Evolutionary conservation across 768 basidiomycete species (phyloP).

Genomic region (Mycena kentingensis): DNA sequence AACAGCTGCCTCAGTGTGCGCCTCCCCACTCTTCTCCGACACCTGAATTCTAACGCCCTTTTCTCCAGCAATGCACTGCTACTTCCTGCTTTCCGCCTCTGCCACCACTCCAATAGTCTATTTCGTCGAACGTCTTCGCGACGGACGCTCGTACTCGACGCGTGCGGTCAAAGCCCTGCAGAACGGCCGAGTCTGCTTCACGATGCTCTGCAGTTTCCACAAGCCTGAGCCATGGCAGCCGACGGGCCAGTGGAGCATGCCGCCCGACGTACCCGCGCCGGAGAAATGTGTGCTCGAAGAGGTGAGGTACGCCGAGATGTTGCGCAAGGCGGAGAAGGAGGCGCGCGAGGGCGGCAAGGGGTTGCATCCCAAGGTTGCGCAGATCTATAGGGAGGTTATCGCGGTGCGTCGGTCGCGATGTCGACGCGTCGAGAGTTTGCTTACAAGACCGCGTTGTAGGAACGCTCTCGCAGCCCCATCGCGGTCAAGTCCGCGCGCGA

Average conservation of each 20-base stretch:
- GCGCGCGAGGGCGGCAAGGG: too few species aligned
- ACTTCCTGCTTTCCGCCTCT: slow-evolving; percentile 78
- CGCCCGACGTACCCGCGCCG: slow-evolving; percentile 50
- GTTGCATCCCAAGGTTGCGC: slow-evolving; percentile 35
- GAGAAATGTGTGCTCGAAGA: slow-evolving; percentile 69
- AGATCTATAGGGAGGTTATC: slow-evolving; percentile 34
- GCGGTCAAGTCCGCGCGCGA: slow-evolving; percentile 58
- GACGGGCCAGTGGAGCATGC: slow-evolving; percentile 67
- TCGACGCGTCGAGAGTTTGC: not conserved
- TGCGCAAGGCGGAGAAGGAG: slow-evolving; percentile 37
- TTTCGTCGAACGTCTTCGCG: slow-evolving; percentile 71
- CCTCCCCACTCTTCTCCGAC: not conserved
- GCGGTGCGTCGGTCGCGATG: slow-evolving; percentile 25
- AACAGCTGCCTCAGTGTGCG: slow-evolving; percentile 2
- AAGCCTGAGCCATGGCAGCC: slow-evolving; percentile 78
- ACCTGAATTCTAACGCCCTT: not conserved
- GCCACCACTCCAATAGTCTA: slow-evolving; percentile 75
- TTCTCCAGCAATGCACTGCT: slow-evolving; percentile 60
- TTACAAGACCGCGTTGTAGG: slow-evolving; percentile 41
- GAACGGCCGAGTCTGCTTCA: slow-evolving; percentile 49
- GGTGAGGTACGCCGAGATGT: slow-evolving; percentile 34
- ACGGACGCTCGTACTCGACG: slow-evolving; percentile 75
- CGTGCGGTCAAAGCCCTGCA: slow-evolving; percentile 63
- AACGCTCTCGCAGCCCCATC: slow-evolving; percentile 69
- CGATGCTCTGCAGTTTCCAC: slow-evolving; percentile 83